Percentiles rank a stretch among this genome's conserved stretches.
These are phyloP conservation scores for Ochetophila trinervis DNA, from an alignment of 306 rosid species.

Conservation along the genomic window DNA sequence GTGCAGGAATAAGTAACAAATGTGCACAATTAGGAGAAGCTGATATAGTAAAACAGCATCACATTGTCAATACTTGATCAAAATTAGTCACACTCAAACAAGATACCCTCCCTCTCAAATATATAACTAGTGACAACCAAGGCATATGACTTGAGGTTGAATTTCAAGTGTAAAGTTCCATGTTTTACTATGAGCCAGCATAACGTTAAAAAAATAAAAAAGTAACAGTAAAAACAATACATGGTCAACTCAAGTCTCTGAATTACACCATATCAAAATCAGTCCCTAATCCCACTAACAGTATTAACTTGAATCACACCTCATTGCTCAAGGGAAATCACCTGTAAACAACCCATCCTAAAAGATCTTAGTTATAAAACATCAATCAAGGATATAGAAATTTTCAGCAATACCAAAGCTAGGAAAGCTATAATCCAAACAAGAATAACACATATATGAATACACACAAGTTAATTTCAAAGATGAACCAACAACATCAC, in stretches of 20 bases:
- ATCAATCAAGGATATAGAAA: background rate
- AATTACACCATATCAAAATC: background rate
- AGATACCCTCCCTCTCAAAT: background rate
- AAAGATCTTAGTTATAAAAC: background rate
- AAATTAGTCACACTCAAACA: background rate
- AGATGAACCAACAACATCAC: conserved; percentile 10
- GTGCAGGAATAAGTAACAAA: background rate
- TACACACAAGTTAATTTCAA: conserved; percentile 6
- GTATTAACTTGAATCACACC: background rate
- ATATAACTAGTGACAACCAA: background rate
- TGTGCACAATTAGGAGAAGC: background rate
- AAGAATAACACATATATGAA: background rate
- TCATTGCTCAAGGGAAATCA: background rate
- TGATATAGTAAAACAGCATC: background rate
- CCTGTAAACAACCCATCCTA: background rate
- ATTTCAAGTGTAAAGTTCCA: background rate
- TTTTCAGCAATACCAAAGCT: conserved; percentile 12
- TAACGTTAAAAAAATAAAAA: background rate
- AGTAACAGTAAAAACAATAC: background rate
- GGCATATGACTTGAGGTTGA: background rate
- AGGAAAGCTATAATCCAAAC: conserved; percentile 17
- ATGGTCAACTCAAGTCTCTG: background rate
- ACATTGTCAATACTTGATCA: background rate
- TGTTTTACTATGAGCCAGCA: background rate
- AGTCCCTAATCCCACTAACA: background rate